A percentile compares a stretch with the other conserved stretches of the same genome.
Conservation (phyloP, 2,329 filamentous ascomycete genomes). For the Lachnellula subtilissima region DNA sequence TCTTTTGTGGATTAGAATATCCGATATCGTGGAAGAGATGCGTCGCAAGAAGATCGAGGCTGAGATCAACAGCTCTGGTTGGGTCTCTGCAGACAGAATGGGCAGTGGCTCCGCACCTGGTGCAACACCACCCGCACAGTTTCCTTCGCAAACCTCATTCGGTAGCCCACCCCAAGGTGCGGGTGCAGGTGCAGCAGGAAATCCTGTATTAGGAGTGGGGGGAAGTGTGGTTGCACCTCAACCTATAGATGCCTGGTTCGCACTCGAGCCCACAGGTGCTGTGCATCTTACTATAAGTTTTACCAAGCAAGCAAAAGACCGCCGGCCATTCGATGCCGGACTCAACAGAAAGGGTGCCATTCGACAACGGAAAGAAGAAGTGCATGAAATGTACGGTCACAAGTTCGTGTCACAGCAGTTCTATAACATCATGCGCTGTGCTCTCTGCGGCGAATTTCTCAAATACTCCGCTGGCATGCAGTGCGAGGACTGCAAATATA, state of each 20-base stretch:
- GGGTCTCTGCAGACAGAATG: slow-evolving; percentile 97
- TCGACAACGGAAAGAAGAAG: slow-evolving; percentile 94
- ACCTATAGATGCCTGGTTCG: slow-evolving; percentile 92
- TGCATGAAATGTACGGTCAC: slow-evolving; percentile 98
- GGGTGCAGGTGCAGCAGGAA: slow-evolving; percentile 27
- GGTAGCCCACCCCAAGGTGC: slow-evolving; percentile 39
- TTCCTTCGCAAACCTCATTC: slow-evolving; percentile 44
- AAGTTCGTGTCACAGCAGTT: slow-evolving; percentile 99
- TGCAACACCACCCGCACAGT: slow-evolving; percentile 42
- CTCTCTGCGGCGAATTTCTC: slow-evolving; percentile 94
- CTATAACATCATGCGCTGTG: slow-evolving; percentile 99
- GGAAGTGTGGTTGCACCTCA: slow-evolving; percentile 35
- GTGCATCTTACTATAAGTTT: slow-evolving; percentile 92
- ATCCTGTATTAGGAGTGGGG: slow-evolving; percentile 25
- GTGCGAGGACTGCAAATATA: slow-evolving; percentile 99
- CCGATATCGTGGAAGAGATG: slow-evolving; percentile 96
- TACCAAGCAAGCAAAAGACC: slow-evolving; percentile 81
- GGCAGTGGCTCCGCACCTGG: slow-evolving; percentile 50
- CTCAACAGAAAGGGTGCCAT: slow-evolving; percentile 93
- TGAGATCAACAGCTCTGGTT: slow-evolving; percentile 89
- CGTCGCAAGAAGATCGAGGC: slow-evolving; percentile 95
- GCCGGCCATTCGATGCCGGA: slow-evolving; percentile 78
- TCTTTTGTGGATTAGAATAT: slow-evolving; percentile 93
- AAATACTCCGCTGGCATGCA: slow-evolving; percentile 99
- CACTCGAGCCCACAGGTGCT: slow-evolving; percentile 86